A percentile compares a stretch with the other conserved stretches of the same genome.
Conservation (phyloP, 495 filamentous ascomycete genomes). For the Peziza echinospora region DNA sequence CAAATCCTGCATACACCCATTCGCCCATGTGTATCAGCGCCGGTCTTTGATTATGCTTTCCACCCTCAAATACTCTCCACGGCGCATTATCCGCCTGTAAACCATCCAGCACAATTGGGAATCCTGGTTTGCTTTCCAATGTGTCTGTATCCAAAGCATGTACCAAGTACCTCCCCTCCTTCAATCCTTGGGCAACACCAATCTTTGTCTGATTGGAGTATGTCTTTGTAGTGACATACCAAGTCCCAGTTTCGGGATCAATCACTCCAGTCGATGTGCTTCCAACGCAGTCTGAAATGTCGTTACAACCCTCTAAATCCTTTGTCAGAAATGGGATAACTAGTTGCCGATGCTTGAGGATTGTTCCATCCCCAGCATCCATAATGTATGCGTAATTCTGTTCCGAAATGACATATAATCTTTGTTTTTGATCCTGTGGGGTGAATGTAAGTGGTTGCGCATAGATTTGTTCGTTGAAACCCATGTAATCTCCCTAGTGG, state of each 20-base stretch:
- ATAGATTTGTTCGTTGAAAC: slow-evolving; percentile 19
- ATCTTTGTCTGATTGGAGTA: slow-evolving; percentile 19
- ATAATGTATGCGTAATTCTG: slow-evolving; percentile 28
- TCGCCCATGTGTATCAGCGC: slow-evolving; percentile 24
- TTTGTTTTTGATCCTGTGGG: slow-evolving; percentile 17
- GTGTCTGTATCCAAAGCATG: slow-evolving; percentile 24
- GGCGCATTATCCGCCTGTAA: slow-evolving; percentile 24
- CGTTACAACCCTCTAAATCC: slow-evolving; percentile 27
- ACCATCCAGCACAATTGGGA: slow-evolving; percentile 24
- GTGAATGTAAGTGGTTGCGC: slow-evolving; percentile 18
- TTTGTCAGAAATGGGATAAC: slow-evolving; percentile 25
- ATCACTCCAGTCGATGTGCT: slow-evolving; percentile 29
- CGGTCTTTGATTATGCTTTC: slow-evolving; percentile 25
- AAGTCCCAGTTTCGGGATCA: slow-evolving; percentile 25
- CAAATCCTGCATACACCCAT: slow-evolving; percentile 26
- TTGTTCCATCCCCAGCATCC: slow-evolving; percentile 26
- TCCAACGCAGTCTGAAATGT: slow-evolving; percentile 26
- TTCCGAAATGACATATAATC: slow-evolving; percentile 26
- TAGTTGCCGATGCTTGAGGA: slow-evolving; percentile 23
- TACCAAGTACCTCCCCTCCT: slow-evolving; percentile 21
- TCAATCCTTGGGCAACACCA: slow-evolving; percentile 13
- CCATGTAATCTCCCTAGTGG: slow-evolving; percentile 13
- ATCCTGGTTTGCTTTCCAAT: slow-evolving; percentile 21
- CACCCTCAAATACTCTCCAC: slow-evolving; percentile 24
- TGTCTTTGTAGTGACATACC: slow-evolving; percentile 27